Percentiles rank a stretch among this genome's conserved stretches.
These are phyloP conservation scores for Hyaloscypha finlandica DNA, from an alignment of 495 filamentous ascomycete species.

Conservation along the genomic window DNA sequence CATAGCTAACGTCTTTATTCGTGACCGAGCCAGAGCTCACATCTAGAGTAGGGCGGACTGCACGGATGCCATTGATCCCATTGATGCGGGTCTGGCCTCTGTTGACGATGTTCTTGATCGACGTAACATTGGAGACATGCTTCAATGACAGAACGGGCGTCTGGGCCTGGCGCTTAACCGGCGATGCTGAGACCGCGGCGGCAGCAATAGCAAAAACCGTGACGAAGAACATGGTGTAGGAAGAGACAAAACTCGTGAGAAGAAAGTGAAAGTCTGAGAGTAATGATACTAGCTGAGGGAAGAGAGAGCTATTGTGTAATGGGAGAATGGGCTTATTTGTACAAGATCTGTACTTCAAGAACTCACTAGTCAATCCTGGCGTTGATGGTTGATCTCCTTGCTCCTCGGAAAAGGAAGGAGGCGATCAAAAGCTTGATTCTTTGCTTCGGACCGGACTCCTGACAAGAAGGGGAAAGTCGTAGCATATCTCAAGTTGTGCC, in stretches of 20 bases:
- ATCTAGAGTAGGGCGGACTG: neutral
- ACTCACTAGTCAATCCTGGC: neutral
- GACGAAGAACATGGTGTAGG: conserved; percentile 18
- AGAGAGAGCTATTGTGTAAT: conserved; percentile 7
- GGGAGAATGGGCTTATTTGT: conserved; percentile 20
- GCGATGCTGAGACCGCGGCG: conserved; percentile 21
- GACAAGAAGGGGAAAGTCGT: conserved; percentile 18
- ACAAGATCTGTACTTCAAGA: conserved; percentile 13
- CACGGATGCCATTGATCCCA: conserved; percentile 7
- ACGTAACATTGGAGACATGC: conserved; percentile 20
- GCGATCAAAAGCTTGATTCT: conserved; percentile 20
- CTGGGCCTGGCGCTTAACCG: conserved; percentile 13
- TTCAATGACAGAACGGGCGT: conserved; percentile 17
- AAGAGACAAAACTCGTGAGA: conserved; percentile 17
- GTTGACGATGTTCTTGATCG: conserved; percentile 22
- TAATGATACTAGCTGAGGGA: conserved; percentile 14
- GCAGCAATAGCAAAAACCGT: conserved; percentile 20
- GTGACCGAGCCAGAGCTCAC: conserved; percentile 23
- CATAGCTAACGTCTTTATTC: conserved; percentile 24
- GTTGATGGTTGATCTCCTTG: conserved; percentile 15
- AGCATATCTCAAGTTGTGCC: conserved; percentile 10
- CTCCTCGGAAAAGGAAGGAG: conserved; percentile 19
- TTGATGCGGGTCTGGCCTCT: conserved; percentile 21
- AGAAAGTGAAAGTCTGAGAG: conserved; percentile 16
- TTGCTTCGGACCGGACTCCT: conserved; percentile 9